A percentile compares a stretch with the other conserved stretches of the same genome.
phyloP scores from a whole-genome alignment of 2,329 filamentous ascomycete species.

The Arthrobotrys sinensis region DNA sequence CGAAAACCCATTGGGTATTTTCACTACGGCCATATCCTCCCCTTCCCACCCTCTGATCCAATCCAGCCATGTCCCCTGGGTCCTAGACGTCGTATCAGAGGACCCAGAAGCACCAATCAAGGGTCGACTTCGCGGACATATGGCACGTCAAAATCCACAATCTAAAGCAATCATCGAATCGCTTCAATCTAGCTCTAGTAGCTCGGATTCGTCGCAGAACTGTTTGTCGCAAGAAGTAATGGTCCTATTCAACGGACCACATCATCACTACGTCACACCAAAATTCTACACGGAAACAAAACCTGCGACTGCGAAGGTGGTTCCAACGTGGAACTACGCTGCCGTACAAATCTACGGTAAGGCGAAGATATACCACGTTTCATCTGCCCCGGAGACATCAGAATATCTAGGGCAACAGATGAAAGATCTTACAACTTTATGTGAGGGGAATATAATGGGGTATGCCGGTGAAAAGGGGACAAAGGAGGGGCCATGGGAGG shows the following conservation, averaged over 20 bases:
- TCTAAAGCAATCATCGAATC: constrained; percentile 74
- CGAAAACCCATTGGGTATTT: constrained; percentile 74
- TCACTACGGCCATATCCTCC: constrained; percentile 76
- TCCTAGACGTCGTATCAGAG: constrained; percentile 71
- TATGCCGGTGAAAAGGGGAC: constrained; percentile 65
- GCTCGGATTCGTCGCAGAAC: constrained; percentile 67
- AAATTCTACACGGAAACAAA: constrained; percentile 79
- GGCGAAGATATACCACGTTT: constrained; percentile 72
- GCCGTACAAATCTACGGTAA: constrained; percentile 77
- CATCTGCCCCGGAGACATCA: constrained; percentile 69
- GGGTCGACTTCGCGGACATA: constrained; percentile 73
- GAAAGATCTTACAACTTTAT: constrained; percentile 71
- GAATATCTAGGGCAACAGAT: constrained; percentile 72
- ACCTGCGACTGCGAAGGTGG: constrained; percentile 76
- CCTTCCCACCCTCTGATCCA: constrained; percentile 71
- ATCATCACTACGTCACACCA: constrained; percentile 78
- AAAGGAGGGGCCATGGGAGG: constrained; percentile 72
- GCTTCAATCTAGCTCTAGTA: constrained; percentile 61
- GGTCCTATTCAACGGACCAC: constrained; percentile 74
- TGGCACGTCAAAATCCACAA: constrained; percentile 77
- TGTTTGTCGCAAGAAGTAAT: constrained; percentile 65
- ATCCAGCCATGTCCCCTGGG: constrained; percentile 75
- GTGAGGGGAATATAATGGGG: constrained; percentile 74
- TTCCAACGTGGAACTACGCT: constrained; percentile 80
- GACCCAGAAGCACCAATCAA: constrained; percentile 64